Percentiles rank a stretch among this genome's conserved stretches.
phyloP scores from a whole-genome alignment of 2,329 filamentous ascomycete species.

The Fusarium albidum region DNA sequence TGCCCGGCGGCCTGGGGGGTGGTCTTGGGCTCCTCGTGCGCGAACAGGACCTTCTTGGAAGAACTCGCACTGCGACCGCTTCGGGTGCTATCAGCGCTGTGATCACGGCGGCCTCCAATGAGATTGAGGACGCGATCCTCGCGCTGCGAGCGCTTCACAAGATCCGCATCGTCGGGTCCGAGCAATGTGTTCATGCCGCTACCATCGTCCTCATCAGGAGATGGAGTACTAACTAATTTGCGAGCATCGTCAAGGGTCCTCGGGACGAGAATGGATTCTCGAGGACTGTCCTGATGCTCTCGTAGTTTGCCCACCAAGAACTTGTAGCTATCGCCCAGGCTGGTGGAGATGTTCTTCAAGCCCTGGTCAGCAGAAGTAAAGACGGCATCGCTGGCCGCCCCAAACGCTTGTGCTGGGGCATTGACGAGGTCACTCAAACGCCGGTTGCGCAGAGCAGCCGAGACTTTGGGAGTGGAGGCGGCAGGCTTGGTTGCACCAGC shows the following conservation, averaged over 20 bases:
- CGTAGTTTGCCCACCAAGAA: conserved; percentile 90
- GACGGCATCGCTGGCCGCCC: conserved; percentile 83
- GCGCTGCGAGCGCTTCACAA: conserved; percentile 41
- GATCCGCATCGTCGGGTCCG: conserved; percentile 50
- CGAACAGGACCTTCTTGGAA: conserved; percentile 64
- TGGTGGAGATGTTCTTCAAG: conserved; percentile 89
- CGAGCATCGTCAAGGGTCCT: conserved; percentile 93
- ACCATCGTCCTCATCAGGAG: conserved; percentile 69
- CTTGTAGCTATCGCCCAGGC: conserved; percentile 90
- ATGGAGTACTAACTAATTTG: conserved; percentile 81
- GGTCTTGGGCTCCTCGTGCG: conserved; percentile 47
- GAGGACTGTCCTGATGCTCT: conserved; percentile 65
- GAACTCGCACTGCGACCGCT: conserved; percentile 71
- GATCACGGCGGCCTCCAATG: conserved; percentile 78
- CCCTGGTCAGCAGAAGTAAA: conserved; percentile 90
- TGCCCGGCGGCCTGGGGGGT: conserved; percentile 30
- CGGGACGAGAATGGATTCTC: conserved; percentile 69
- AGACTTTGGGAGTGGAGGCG: conserved; percentile 54
- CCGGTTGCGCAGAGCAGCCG: conserved; percentile 69
- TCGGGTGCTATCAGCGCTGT: conserved; percentile 76
- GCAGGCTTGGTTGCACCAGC: conserved; percentile 47
- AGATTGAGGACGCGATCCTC: conserved; percentile 76
- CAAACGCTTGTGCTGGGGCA: conserved; percentile 81
- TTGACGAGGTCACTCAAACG: conserved; percentile 88
- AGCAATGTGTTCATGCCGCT: conserved; percentile 64